Evolutionary conservation across 495 filamentous ascomycete genomes (phyloP), one percentile per base, ranked within the genome.

Genomic region (Penicillium lividum): DNA sequence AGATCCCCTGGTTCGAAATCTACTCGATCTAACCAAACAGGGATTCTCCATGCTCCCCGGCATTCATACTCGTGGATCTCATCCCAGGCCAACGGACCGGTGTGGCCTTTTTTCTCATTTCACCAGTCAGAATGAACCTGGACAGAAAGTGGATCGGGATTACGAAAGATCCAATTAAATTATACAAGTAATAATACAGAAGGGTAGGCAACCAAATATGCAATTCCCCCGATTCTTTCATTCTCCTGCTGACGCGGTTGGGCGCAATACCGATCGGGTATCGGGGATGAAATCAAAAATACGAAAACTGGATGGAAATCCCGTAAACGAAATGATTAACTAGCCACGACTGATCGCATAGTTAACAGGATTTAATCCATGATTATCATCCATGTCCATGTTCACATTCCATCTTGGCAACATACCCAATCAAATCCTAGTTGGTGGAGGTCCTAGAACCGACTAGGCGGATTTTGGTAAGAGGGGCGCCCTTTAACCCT

Each of bases 21-120:
- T 44, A 53, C 22, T 40, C 51, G 56, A 51, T 65, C 58, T 43
- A 29, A 27, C 18, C 54, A 51, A 43, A 28, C 47, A 49, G 31
- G 58, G 54, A 31, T 56, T 48, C 48, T 57, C 60, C 15, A 16
- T 3, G 58, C 66, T 66, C 60, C 54, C 60, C 56, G 52, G 43
- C 31, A 22, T 48, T 22, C 38, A 15, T 40, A 15, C 38, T 38
- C 45, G 22, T 22, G 22, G 22, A 22, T 22, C 22, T 22, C 42
- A 56, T 49, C 59, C 64, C 66, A 65, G 64, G 50, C 67, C 67
- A 60, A 48, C 57, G 67, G 67, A 62, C 54, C 61, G 59, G 64
- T 36, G 56, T 46, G 33, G 25, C 49, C 36, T 62, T 65, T 47
- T 54, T 59, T 54, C 5, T 30, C 28, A 13, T 46, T 28, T 33